These are phyloP conservation scores for Theobroma grandiflorum DNA, from an alignment of 441 rosid genomes.

Conservation along the genomic window DNA sequence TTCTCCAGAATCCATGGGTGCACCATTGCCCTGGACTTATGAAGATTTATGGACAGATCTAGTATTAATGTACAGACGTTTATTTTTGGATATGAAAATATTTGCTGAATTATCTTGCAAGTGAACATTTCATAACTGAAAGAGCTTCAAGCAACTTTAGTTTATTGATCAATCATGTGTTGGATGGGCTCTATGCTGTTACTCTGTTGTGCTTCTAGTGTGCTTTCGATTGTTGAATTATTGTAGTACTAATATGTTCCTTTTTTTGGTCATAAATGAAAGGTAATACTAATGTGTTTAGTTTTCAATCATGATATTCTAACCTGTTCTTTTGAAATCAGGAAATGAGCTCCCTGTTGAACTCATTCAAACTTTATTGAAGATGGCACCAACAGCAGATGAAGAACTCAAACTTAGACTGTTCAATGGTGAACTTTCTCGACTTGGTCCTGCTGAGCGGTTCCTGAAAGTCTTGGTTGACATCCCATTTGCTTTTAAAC, in stretches of 20 bases:
- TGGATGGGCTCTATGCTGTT: neutral
- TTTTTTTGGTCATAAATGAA: neutral
- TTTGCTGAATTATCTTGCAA: neutral
- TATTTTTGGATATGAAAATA: neutral
- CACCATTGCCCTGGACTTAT: neutral
- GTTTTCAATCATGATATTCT: constrained; percentile 34
- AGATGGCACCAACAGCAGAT: constrained; percentile 90
- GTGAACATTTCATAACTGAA: neutral
- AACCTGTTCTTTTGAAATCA: constrained; percentile 47
- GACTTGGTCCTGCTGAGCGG: constrained; percentile 91
- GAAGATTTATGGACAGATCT: neutral
- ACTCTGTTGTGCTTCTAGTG: neutral
- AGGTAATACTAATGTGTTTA: constrained; percentile 19
- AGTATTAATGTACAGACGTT: neutral
- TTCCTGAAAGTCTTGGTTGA: constrained; percentile 83
- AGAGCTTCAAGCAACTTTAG: constrained; percentile 6
- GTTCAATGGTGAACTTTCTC: constrained; percentile 75
- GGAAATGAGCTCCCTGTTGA: constrained; percentile 94
- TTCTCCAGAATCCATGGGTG: neutral
- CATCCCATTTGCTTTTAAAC: constrained; percentile 85
- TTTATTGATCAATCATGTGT: neutral
- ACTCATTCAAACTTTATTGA: constrained; percentile 81
- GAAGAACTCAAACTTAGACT: constrained; percentile 96
- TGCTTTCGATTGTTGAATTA: constrained; percentile 9
- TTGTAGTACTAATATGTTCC: neutral